Conservation (phyloP, 2,329 filamentous ascomycete species). For the Aspergillus phoenicis region DNA sequence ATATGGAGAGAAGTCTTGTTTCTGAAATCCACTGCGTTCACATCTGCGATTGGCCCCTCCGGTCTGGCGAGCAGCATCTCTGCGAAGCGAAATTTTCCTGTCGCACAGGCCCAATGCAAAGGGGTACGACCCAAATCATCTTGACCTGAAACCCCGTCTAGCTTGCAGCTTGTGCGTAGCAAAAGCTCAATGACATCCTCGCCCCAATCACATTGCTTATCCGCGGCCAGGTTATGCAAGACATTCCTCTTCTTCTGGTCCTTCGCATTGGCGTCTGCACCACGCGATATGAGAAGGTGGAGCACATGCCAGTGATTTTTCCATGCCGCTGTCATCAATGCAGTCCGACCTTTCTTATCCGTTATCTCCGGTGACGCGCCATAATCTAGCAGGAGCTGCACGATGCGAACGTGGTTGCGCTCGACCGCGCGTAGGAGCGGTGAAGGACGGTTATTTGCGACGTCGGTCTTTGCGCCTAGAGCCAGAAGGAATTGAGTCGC, state of each 20-base stretch:
- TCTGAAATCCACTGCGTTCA: constrained; percentile 46
- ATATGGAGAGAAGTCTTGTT: constrained; percentile 54
- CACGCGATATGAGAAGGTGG: constrained; percentile 39
- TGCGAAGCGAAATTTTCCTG: constrained; percentile 55
- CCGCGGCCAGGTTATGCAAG: constrained; percentile 49
- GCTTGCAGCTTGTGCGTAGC: constrained; percentile 41
- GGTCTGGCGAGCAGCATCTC: constrained; percentile 48
- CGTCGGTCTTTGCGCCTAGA: constrained; percentile 42
- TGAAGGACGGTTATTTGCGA: constrained; percentile 31
- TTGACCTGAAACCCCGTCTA: constrained; percentile 44
- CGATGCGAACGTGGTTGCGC: constrained; percentile 46
- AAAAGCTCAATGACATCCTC: constrained; percentile 48
- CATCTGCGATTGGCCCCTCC: constrained; percentile 39
- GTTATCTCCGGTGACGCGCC: constrained; percentile 34
- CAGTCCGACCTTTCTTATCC: constrained; percentile 51
- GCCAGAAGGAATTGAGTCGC: constrained; percentile 41
- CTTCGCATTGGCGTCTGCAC: constrained; percentile 39
- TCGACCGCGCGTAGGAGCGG: constrained; percentile 44
- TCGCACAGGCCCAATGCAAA: constrained; percentile 61
- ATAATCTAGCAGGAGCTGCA: constrained; percentile 46
- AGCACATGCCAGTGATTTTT: constrained; percentile 45
- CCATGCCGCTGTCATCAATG: constrained; percentile 49
- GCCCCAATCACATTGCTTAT: constrained; percentile 52
- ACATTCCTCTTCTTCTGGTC: constrained; percentile 36
- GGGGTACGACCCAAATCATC: constrained; percentile 56